phyloP scores from a whole-genome alignment of 495 filamentous ascomycete species.

The Aspergillus conjunctus region DNA sequence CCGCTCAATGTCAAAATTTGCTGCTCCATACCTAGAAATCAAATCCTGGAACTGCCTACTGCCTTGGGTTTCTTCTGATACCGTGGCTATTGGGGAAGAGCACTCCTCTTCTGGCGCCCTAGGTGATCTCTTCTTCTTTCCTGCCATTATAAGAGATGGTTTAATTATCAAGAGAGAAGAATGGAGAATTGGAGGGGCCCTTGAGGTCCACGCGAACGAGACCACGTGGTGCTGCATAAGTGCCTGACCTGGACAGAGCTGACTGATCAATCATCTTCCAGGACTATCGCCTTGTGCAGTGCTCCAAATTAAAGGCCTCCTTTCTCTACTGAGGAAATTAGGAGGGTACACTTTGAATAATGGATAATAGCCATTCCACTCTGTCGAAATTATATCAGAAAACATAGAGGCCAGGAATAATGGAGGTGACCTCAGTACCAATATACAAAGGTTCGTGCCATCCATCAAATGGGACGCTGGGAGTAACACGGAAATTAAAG shows the following conservation, averaged over 20 bases:
- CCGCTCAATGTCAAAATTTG: neutral
- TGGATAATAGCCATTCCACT: neutral
- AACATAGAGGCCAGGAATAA: too few species aligned
- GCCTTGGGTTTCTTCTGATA: neutral
- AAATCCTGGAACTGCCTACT: neutral
- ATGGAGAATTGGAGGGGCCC: neutral
- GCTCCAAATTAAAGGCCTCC: neutral
- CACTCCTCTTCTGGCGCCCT: neutral
- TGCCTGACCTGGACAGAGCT: neutral
- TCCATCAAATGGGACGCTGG: too few species aligned
- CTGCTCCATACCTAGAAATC: neutral
- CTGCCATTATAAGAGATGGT: neutral
- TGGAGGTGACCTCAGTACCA: neutral
- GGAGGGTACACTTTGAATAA: neutral
- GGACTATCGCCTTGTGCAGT: neutral
- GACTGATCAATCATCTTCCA: neutral
- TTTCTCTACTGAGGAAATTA: neutral
- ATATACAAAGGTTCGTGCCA: neutral
- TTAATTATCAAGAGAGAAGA: neutral
- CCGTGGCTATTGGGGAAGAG: neutral
- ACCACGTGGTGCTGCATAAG: neutral
- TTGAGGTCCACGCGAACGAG: neutral
- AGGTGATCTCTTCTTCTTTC: neutral
- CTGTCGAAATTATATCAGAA: neutral
- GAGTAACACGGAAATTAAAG: too few species aligned